Base-by-base conservation (phyloP, 2,329 filamentous ascomycete genomes). In the Exserohilum rostratum region DNA sequence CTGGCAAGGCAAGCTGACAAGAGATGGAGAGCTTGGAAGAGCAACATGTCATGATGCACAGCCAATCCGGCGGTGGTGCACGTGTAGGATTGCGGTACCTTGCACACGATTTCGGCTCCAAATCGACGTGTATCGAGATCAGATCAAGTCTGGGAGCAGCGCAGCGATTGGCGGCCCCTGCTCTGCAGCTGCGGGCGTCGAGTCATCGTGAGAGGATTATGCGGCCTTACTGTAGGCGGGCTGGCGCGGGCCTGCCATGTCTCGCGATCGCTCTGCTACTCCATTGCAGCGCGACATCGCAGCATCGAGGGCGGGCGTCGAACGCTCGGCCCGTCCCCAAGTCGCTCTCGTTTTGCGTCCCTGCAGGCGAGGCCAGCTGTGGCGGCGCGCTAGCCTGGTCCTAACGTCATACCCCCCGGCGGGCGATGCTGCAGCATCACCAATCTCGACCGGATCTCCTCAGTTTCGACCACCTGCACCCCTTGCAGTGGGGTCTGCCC, bases 251-350 rank as follows among this genome's bases (percentile, higher is more conserved):
- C 49, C 31, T 44, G 22, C 34, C 47, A 43, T 27, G 53, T 46
- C 60, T 67, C 65, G 62, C 69, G 69, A 72, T 72, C 68, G 50
- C 50, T 47, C 47, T 46, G 53, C 39, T 51, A 44, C 60, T 64
- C 63, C 48, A 68, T 69, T 65, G 67, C 59, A 61, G 48, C 64
- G 61, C 60, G 57, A 62, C 62, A 71, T 70, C 68, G 68, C 59
- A n/a, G 43, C 40, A 54, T 46, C 22, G 31, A 53, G 42, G 22
- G 49, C 40, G 34, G 33, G 27, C 38, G 46, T 50, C 55, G 50
- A 50, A 55, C 53, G 50, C 51, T 58, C 64, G 62, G 65, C 53
- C 64, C 64, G 60, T 56, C 58, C 47, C 64, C 54, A 61, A 57
- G 56, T 64, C 55, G 58, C 53, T 4, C 22, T 55, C 40, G 44